Base-by-base conservation (phyloP, 148 eudicot genomes). In the Silene uniflora region DNA sequence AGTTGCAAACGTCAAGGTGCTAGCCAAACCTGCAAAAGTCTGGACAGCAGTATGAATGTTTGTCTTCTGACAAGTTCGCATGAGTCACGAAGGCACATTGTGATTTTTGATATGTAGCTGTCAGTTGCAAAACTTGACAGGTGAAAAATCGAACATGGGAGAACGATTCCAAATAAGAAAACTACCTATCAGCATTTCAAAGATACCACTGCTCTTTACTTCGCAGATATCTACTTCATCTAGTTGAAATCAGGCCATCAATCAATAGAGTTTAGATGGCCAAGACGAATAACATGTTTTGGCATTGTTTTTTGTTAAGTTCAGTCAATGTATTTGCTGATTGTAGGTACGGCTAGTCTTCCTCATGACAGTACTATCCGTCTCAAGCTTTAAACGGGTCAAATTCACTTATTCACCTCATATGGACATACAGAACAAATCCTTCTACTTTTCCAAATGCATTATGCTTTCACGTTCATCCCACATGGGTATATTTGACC, bases 31-130 rank as follows among this genome's bases (percentile, higher is more conserved):
- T 95, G 99, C 75, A 95, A 81, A 72, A 95, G 84, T 81, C 99
- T 87, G 59, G 96, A 89, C 63, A 95, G 93, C 54, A 95, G 80
- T 66, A 91, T 92, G 83, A 95, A 95, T 24, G 98, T 95, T 79
- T 95, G 99, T 83, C 97, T 85, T 77, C 99, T 85, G 24, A 95
- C 94, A 77, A 95, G 87, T 81, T 95, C 99, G 78, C 97, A 92
- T 46, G 97, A 84, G 80, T 95, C 99, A 19, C 98, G 91, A 56
- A 95, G 93, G 81, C 99, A 89, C 83, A 85, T 90, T n/a, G 97
- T 90, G 82, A 95, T 95, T 75, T 87, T 95, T 39, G 88, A 83
- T 76, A 95, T 90, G 76, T 95, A 89, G 81, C 99, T 95, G 91
- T 83, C 54, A 54, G 65, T 29, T 77, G 46, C 22, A 67, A 29